Evolutionary conservation across 768 basidiomycete species (phyloP).

Genomic region (Sistotremastrum niveocremeum): DNA sequence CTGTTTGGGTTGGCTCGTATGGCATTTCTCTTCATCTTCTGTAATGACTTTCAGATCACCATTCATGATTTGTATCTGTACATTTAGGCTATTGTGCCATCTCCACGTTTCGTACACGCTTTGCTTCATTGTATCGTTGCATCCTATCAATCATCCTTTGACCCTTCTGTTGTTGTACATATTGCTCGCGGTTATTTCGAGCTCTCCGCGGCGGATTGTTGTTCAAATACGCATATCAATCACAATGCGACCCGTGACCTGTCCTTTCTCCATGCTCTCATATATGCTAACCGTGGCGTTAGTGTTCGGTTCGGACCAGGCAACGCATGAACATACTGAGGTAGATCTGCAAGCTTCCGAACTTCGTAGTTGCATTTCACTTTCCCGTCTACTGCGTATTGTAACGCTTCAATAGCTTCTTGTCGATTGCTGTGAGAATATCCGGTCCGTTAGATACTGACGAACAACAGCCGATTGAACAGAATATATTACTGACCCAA

Average conservation of each 20-base stretch:
- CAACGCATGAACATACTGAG: constrained; percentile 7
- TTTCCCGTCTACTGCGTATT: constrained; percentile 27
- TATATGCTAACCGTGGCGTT: not conserved
- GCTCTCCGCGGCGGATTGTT: no score
- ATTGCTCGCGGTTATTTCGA: no score
- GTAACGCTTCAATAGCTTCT: constrained; percentile 34
- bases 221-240: constrained; percentile 5
- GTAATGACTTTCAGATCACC: no score
- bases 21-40: constrained; percentile 14
- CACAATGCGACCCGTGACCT: constrained; percentile 11
- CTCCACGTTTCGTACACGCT: no score
- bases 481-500: constrained; percentile 16
- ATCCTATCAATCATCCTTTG: no score
- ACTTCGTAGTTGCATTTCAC: constrained; percentile 21
- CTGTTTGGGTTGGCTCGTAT: constrained; percentile 28
- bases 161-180: no score
- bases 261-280: constrained; percentile 3
- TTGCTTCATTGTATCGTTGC: no score
- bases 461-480: no score
- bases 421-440: constrained; percentile 21
- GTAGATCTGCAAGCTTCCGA: constrained; percentile 16
- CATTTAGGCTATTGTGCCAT: no score
- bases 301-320: no score
- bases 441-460: no score
- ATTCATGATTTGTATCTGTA: no score